Evolutionary conservation across 495 filamentous ascomycete genomes (phyloP), one percentile per base, ranked within the genome.

Genomic region (Annulohypoxylon moriforme): DNA sequence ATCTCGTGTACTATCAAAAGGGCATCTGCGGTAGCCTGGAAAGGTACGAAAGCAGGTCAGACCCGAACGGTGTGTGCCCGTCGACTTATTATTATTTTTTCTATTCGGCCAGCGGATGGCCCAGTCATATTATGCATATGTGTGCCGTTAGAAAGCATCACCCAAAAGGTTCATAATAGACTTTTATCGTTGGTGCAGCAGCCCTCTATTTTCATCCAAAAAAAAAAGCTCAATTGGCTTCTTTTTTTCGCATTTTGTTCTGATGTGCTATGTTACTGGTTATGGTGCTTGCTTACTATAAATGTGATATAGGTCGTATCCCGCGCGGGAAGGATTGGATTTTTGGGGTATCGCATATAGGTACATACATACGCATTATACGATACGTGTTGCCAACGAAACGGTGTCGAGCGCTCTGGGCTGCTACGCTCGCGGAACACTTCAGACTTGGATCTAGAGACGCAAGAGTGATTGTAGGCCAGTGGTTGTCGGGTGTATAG

Each of bases 1-100:
- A 55, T 60, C 14, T 47, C 64, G 61, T 70, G 68, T 70, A 60
- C 46, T 70, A 70, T 65, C 18, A 60, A 64, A 64, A 56, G 47
- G 49, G 46, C 53, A 36, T 40, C 18, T 65, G 55, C 56, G 46
- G 46, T 58, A 57, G 56, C 59, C 59, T 49, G 27, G 50, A 59
- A 63, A 58, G 44, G 31, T 27, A 58, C 58, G 25, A n/a, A 50
- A 50, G 27, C 18, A 18, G 42, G 24, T 36, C 29, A 50, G 7
- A 60, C 25, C 61, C 16, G 18, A 65, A 52, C 24, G 47, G 61
- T 47, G 36, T 47, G 36, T 53, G 24, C 33, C 52, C 34, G 22
- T 42, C 46, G 36, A 40, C 34, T 40, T 40, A n/a, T 40, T 53
- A 33, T 31, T 59, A 18, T 44, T 53, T 24, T 31, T 59, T 40